phyloP scores from a whole-genome alignment of 805 yeast species.

The Ogataea corticis region DNA sequence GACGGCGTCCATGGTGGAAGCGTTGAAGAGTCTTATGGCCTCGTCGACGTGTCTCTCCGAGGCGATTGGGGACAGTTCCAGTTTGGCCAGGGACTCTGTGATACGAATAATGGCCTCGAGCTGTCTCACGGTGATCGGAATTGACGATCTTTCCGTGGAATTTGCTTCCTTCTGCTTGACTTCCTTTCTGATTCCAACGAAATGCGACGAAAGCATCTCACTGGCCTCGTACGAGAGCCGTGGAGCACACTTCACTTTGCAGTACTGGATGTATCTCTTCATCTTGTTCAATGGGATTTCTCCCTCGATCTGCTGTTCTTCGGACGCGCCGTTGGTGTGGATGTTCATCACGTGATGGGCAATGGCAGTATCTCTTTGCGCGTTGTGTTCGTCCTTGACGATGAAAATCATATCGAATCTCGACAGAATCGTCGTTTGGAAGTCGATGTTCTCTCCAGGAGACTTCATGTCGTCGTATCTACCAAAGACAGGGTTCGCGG shows the following conservation, averaged over 20 bases:
- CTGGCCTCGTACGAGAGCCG: constrained; percentile 85
- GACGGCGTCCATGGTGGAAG: constrained; percentile 94
- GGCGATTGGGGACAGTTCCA: constrained; percentile 80
- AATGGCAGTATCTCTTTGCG: constrained; percentile 78
- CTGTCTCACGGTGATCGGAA: constrained; percentile 97
- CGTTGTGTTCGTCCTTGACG: constrained; percentile 93
- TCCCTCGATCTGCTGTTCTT: constrained; percentile 57
- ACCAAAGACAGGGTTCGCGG: constrained; percentile 97
- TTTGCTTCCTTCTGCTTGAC: constrained; percentile 79
- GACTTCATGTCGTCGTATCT: constrained; percentile 94
- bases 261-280: constrained; percentile 91
- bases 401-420: constrained; percentile 98
- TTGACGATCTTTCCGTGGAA: constrained; percentile 86
- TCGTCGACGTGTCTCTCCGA: constrained; percentile 90
- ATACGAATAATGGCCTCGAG: constrained; percentile 96
- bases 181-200: constrained; percentile 83
- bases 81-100: constrained; percentile 88
- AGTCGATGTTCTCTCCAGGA: constrained; percentile 97
- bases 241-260: constrained; percentile 91
- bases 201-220: constrained; percentile 86
- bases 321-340: constrained; percentile 72
- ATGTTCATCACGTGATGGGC: constrained; percentile 95
- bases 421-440: constrained; percentile 94
- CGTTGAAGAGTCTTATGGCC: constrained; percentile 90
- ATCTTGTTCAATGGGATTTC: constrained; percentile 88